These are phyloP conservation scores for Xylaria polymorpha DNA, from an alignment of 2,329 filamentous ascomycete species.

Conservation along the genomic window DNA sequence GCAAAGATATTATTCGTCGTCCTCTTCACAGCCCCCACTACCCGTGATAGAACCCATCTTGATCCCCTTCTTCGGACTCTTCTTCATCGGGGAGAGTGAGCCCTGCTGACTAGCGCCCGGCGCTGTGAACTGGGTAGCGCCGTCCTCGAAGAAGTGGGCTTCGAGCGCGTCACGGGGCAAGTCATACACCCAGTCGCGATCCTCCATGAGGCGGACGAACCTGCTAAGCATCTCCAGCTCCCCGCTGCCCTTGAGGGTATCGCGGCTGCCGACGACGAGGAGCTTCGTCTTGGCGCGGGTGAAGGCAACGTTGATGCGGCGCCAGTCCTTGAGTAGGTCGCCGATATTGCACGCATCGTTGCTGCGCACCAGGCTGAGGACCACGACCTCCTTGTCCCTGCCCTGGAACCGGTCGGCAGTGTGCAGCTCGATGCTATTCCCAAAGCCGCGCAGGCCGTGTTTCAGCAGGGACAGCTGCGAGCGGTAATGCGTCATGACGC, in stretches of 20 bases:
- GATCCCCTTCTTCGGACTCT: constrained; percentile 20
- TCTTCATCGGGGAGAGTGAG: constrained; percentile 32
- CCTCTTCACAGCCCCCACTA: constrained; percentile 27
- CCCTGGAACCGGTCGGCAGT: constrained; percentile 98
- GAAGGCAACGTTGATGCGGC: constrained; percentile 94
- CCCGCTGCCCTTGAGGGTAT: constrained; percentile 80
- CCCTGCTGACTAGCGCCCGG: constrained; percentile 42
- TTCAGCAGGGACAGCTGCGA: constrained; percentile 88
- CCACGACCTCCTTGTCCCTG: constrained; percentile 91
- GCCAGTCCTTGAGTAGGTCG: constrained; percentile 89
- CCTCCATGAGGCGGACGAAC: constrained; percentile 82
- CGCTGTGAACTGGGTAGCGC: constrained; percentile 60
- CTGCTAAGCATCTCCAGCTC: constrained; percentile 79
- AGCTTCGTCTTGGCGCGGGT: constrained; percentile 93
- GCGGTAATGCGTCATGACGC: constrained; percentile 96
- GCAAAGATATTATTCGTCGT: constrained; percentile 2
- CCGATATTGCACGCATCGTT: constrained; percentile 88
- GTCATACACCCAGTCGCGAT: constrained; percentile 82
- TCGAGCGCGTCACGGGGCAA: constrained; percentile 72
- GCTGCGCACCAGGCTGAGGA: constrained; percentile 87
- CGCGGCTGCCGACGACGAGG: constrained; percentile 84
- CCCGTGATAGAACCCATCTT: constrained; percentile 33
- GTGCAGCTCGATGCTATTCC: constrained; percentile 84
- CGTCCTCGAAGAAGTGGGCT: constrained; percentile 74
- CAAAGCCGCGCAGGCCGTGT: constrained; percentile 71